Evolutionary conservation across 108 stramenopile genomes (phyloP), one percentile per base, ranked within the genome.

Genomic region (Cyclotella baltica): DNA sequence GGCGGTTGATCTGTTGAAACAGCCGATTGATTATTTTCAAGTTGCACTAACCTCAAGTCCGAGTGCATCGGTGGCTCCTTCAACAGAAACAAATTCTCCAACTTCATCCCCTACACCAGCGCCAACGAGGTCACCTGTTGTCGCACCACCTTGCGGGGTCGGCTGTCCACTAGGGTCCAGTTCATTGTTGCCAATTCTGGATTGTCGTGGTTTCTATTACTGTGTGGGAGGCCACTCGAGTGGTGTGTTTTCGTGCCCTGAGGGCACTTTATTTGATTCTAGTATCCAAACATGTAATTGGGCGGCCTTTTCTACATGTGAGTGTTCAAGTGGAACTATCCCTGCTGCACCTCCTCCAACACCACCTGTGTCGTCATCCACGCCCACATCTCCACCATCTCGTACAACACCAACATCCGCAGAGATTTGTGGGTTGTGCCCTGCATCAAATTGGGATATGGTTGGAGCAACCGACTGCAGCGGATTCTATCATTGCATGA

Each of bases 1-100:
- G 73, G 73, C 73, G 16, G 73, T 65, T 55, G 73, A 75, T 34
- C 48, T 64, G 30, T 36, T 75, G 52, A 75, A 65, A 55, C n/a
- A 50, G 8, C 73, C 73, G 0, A 40, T 75, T 27, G 50, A 50
- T 52, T 74, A 34, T 0, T n/a, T 40, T n/a, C 16, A 27, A 4
- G 35, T 36, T 19, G 16, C 43, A 27, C 51, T 47, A 15, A 47
- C 73, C 5, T 10, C 20, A 52, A 38, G 35, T 56, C 73, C 73
- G 35, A 23, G 33, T 22, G 25, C 29, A 35, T 64, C 73, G 4
- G 13, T 27, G 8, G 62, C 25, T 4, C 73, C 73, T n/a, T 52
- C 73, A 10, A 64, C 47, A 4, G 59, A 47, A 68, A 68, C 47
- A 0, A 33, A 18, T 33, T 35, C 70, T 23, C 52, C 70, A 34